Percentiles rank a stretch among this genome's conserved stretches.
Conservation (phyloP, 2,329 filamentous ascomycete species). For the Davidsoniella eucalypti region DNA sequence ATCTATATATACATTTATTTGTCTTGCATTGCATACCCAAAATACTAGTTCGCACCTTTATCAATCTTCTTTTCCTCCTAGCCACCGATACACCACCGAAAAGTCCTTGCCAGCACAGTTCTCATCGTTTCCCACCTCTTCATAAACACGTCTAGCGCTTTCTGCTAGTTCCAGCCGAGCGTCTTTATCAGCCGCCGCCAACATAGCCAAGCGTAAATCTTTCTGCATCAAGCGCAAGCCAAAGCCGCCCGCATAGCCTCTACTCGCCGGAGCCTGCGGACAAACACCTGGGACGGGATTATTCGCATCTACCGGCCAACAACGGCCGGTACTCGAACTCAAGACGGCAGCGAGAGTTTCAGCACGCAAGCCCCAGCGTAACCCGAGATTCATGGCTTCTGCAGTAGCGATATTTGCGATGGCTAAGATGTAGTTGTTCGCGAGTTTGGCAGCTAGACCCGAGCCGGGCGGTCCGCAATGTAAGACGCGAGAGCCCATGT, state of each 20-base stretch:
- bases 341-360: slow-evolving; percentile 65
- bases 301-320: slow-evolving; percentile 92
- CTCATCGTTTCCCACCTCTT: slow-evolving; percentile 43
- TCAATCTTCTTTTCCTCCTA: slow-evolving; percentile 34
- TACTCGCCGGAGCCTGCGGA: slow-evolving; percentile 53
- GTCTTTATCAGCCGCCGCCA: slow-evolving; percentile 51
- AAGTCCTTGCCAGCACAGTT: slow-evolving; percentile 57
- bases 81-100: slow-evolving; percentile 62
- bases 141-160: slow-evolving; percentile 50
- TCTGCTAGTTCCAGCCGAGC: slow-evolving; percentile 49
- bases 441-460: slow-evolving; percentile 80
- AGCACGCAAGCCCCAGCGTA: slow-evolving; percentile 42
- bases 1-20: slow-evolving; percentile 1
- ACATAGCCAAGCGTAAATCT: slow-evolving; percentile 55
- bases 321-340: slow-evolving; percentile 84
- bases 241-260: slow-evolving; percentile 65
- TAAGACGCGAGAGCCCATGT: slow-evolving; percentile 75
- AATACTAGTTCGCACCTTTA: background rate
- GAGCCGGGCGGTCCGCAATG: slow-evolving; percentile 75
- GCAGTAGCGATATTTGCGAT: slow-evolving; percentile 71
- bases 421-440: slow-evolving; percentile 92
- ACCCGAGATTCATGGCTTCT: slow-evolving; percentile 50
- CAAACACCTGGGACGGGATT: slow-evolving; percentile 84
- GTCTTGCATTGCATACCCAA: background rate
- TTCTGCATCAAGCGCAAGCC: slow-evolving; percentile 67